Evolutionary conservation across 2,329 filamentous ascomycete species (phyloP).

Genomic region (Alternaria viburni): DNA sequence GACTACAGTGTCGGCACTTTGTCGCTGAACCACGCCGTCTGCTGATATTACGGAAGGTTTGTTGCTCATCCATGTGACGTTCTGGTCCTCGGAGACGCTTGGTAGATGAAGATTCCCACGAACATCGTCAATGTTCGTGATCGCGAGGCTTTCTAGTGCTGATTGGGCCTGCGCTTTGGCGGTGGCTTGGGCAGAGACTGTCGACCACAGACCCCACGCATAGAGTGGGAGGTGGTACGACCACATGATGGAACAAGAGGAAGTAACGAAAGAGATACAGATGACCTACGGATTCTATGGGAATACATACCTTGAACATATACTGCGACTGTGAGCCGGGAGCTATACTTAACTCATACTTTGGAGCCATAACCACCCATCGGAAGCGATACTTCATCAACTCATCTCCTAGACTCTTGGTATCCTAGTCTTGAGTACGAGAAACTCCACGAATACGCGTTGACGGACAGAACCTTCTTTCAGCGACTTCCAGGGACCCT

Average conservation of each 20-base stretch:
- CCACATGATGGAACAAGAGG: slow-evolving; percentile 12
- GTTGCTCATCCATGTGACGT: slow-evolving; percentile 49
- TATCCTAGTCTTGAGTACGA: not conserved
- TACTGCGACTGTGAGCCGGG: not conserved
- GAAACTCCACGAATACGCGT: slow-evolving; percentile 14
- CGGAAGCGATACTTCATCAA: not conserved
- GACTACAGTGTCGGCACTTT: slow-evolving; percentile 33
- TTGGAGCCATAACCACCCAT: not conserved
- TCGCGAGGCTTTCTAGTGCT: slow-evolving; percentile 20
- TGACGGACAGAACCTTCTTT: not conserved
- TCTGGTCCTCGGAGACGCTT: slow-evolving; percentile 31
- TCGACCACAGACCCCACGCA: slow-evolving; percentile 10
- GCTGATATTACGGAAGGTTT: slow-evolving; percentile 43
- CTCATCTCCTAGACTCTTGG: not conserved
- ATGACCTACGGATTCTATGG: not conserved
- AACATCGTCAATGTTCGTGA: slow-evolving; percentile 47
- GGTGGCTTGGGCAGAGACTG: slow-evolving; percentile 3
- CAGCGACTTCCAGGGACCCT: not conserved
- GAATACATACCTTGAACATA: not conserved
- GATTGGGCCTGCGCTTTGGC: slow-evolving; percentile 4
- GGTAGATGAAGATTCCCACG: slow-evolving; percentile 51
- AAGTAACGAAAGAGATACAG: not conserved
- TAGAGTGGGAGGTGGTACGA: slow-evolving; percentile 4
- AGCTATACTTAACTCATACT: not conserved
- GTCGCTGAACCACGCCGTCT: slow-evolving; percentile 49